phyloP scores from a whole-genome alignment of 2,329 filamentous ascomycete genomes.

The Biscogniauxia marginata region DNA sequence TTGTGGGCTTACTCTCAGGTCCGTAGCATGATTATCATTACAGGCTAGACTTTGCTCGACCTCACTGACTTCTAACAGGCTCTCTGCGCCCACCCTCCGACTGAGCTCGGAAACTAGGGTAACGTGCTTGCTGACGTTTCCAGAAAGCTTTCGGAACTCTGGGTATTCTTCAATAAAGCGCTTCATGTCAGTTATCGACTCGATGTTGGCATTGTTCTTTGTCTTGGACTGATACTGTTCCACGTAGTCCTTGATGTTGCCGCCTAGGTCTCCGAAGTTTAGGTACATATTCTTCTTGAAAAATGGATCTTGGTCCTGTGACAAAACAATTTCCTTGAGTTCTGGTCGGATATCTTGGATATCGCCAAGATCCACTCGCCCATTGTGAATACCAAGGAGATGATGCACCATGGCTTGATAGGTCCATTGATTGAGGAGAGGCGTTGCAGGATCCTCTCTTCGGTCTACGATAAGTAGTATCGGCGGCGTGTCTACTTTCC shows the following conservation, averaged over 20 bases:
- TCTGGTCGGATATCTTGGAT: conserved; percentile 84
- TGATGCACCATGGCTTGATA: conserved; percentile 99
- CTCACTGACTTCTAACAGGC: conserved; percentile 92
- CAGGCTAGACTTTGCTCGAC: conserved; percentile 95
- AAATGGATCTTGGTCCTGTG: conserved; percentile 96
- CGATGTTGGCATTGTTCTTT: conserved; percentile 93
- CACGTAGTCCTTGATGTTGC: conserved; percentile 97
- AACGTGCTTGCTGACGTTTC: conserved; percentile 98
- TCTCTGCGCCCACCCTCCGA: conserved; percentile 80
- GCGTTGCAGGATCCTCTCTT: conserved; percentile 91
- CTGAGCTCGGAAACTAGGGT: conserved; percentile 93
- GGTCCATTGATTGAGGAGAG: conserved; percentile 94
- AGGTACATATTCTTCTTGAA: conserved; percentile 99
- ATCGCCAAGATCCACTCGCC: conserved; percentile 83
- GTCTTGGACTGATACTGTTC: conserved; percentile 97
- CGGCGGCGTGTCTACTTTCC: conserved; percentile 90
- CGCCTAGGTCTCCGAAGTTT: conserved; percentile 92
- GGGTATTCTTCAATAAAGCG: conserved; percentile 98
- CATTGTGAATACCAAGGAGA: conserved; percentile 88
- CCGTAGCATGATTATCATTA: conserved; percentile 88
- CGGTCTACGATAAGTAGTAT: conserved; percentile 89
- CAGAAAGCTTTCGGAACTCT: conserved; percentile 93
- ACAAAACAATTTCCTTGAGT: conserved; percentile 89
- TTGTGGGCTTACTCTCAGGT: conserved; percentile 69
- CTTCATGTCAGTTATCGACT: conserved; percentile 98